phyloP scores from a whole-genome alignment of 805 yeast species.

The Ogataea degrootiae region DNA sequence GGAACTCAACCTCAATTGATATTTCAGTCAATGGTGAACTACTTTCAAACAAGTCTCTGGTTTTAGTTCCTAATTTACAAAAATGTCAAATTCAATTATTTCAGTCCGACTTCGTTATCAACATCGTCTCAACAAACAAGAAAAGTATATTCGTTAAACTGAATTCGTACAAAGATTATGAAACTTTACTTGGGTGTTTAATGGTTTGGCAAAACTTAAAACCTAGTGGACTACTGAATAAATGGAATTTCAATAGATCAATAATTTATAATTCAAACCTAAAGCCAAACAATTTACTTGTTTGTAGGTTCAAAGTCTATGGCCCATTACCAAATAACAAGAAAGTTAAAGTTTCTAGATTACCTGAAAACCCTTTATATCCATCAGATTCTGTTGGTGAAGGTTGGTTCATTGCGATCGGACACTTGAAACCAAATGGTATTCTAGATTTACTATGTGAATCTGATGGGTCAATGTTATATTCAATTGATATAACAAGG shows the following conservation, averaged over 20 bases:
- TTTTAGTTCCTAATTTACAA: constrained; percentile 25
- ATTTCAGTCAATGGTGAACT: constrained; percentile 26
- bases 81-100: constrained; percentile 25
- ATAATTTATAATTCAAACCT: constrained; percentile 20
- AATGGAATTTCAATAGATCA: constrained; percentile 40
- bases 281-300: constrained; percentile 38
- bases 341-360: constrained; percentile 28
- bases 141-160: constrained; percentile 29
- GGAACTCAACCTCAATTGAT: constrained; percentile 22
- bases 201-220: constrained; percentile 47
- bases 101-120: constrained; percentile 32
- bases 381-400: constrained; percentile 30
- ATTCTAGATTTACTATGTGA: constrained; percentile 54
- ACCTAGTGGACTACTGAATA: constrained; percentile 42
- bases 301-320: constrained; percentile 60
- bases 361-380: constrained; percentile 19
- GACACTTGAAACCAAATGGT: constrained; percentile 62
- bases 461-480: constrained; percentile 57
- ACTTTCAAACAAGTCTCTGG: constrained; percentile 13
- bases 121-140: constrained; percentile 35
- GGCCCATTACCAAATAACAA: constrained; percentile 52
- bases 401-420: constrained; percentile 73
- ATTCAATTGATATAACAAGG: constrained; percentile 50
- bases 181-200: constrained; percentile 36
- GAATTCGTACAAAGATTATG: constrained; percentile 34